Evolutionary conservation across 345 rosid genomes (phyloP).

Genomic region (Combretum micranthum): DNA sequence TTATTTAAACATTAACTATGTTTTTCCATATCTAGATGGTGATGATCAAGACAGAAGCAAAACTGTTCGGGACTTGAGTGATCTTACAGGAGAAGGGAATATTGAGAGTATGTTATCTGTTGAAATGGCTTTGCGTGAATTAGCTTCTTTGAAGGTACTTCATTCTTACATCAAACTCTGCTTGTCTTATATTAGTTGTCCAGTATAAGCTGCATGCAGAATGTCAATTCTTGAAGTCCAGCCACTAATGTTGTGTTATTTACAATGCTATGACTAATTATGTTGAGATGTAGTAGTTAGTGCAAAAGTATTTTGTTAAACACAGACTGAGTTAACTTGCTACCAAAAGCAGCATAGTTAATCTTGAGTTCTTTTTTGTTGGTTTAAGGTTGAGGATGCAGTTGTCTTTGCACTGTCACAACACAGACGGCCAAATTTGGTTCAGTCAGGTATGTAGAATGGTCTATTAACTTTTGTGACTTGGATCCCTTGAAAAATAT

Average conservation of each 20-base stretch:
- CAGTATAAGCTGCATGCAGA: not conserved
- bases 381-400: slow-evolving; percentile 82
- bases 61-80: slow-evolving; percentile 52
- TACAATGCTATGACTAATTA: too few species aligned
- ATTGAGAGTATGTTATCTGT: slow-evolving; percentile 97
- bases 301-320: too few species aligned
- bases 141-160: slow-evolving; percentile 81
- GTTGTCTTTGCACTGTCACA: slow-evolving; percentile 63
- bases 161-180: not conserved
- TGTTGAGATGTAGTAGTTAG: too few species aligned
- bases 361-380: not conserved
- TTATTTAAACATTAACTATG: not conserved
- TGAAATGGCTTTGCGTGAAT: slow-evolving; percentile 94
- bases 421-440: slow-evolving; percentile 48
- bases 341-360: too few species aligned
- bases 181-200: slow-evolving; percentile 8
- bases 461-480: not conserved
- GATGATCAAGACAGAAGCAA: slow-evolving; percentile 47
- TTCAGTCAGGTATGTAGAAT: slow-evolving; percentile 38
- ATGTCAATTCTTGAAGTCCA: too few species aligned
- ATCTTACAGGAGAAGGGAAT: slow-evolving; percentile 92
- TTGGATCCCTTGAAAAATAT: too few species aligned
- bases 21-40: slow-evolving; percentile 30
- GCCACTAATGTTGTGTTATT: too few species aligned
- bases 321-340: too few species aligned